These are phyloP conservation scores for Dacryopinax spathularia DNA, from an alignment of 768 basidiomycete species.

Conservation along the genomic window DNA sequence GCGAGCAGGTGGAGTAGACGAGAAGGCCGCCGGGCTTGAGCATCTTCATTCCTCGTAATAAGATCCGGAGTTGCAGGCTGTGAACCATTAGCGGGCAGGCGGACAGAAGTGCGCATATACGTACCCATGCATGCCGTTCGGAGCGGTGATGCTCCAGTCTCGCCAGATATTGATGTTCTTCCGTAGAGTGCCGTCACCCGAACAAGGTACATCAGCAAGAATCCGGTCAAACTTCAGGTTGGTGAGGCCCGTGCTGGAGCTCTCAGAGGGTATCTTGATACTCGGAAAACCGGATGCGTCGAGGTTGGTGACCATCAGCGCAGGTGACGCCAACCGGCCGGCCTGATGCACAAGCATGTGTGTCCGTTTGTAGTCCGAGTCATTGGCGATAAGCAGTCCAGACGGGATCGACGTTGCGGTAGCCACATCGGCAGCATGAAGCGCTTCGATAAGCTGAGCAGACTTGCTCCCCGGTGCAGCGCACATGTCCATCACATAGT, in stretches of 20 bases:
- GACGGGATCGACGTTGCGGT: constrained; percentile 42
- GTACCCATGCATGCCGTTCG: constrained; percentile 78
- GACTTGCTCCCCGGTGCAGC: constrained; percentile 98
- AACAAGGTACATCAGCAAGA: constrained; percentile 92
- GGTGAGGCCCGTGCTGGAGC: constrained; percentile 10
- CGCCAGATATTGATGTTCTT: constrained; percentile 96
- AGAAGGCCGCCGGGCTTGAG: constrained; percentile 75
- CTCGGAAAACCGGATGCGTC: constrained; percentile 80
- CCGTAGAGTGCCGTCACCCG: constrained; percentile 87
- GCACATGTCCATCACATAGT: constrained; percentile 92
- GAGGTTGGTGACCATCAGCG: constrained; percentile 88
- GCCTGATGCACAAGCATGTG: constrained; percentile 96
- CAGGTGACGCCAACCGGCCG: constrained; percentile 80
- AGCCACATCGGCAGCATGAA: constrained; percentile 66
- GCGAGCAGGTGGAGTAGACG: constrained; percentile 94
- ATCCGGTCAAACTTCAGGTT: constrained; percentile 77
- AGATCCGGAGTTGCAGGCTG: constrained; percentile 83
- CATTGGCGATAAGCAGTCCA: constrained; percentile 87
- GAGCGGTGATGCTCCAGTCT: constrained; percentile 75
- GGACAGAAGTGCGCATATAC: constrained; percentile 15
- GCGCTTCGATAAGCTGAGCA: constrained; percentile 86
- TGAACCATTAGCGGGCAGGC: not conserved
- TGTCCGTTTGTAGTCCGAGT: constrained; percentile 84
- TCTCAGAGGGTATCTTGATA: constrained; percentile 33
- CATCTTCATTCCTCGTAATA: constrained; percentile 83